Conservation (phyloP, 2,329 filamentous ascomycete genomes). For the Cladosporium velox region DNA sequence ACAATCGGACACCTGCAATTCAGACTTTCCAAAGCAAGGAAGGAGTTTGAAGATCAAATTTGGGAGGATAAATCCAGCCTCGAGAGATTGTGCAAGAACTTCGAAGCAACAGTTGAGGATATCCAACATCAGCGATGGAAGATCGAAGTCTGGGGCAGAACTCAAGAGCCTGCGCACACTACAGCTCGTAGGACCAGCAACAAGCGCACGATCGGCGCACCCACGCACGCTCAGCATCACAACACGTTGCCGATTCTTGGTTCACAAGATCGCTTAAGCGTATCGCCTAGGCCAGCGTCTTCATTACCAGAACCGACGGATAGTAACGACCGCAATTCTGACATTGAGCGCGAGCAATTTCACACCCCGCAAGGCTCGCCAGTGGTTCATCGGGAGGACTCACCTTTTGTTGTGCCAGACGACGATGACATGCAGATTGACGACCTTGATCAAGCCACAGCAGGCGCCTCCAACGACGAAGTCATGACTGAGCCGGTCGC, state of each 20-base stretch:
- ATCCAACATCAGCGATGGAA: slow-evolving; percentile 56
- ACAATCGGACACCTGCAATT: slow-evolving; percentile 47
- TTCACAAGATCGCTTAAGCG: slow-evolving; percentile 30
- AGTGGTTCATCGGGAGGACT: not conserved
- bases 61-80: slow-evolving; percentile 46
- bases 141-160: slow-evolving; percentile 42
- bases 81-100: slow-evolving; percentile 58
- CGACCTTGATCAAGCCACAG: not conserved
- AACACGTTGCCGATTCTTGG: not conserved
- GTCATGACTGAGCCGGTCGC: not conserved
- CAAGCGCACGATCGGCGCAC: not conserved
- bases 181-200: not conserved
- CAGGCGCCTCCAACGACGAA: not conserved
- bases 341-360: slow-evolving; percentile 24
- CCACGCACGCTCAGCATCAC: not conserved
- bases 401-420: slow-evolving; percentile 6
- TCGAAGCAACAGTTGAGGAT: slow-evolving; percentile 68
- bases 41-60: slow-evolving; percentile 53
- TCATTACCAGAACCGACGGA: not conserved
- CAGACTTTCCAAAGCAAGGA: slow-evolving; percentile 59
- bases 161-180: slow-evolving; percentile 32
- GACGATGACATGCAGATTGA: slow-evolving; percentile 8
- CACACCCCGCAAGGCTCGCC: slow-evolving; percentile 23
- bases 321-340: not conserved
- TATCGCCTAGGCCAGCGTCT: slow-evolving; percentile 25